Evolutionary conservation across 768 basidiomycete genomes (phyloP), one percentile per base, ranked within the genome.

Genomic region (Cystobasidium ongulense): DNA sequence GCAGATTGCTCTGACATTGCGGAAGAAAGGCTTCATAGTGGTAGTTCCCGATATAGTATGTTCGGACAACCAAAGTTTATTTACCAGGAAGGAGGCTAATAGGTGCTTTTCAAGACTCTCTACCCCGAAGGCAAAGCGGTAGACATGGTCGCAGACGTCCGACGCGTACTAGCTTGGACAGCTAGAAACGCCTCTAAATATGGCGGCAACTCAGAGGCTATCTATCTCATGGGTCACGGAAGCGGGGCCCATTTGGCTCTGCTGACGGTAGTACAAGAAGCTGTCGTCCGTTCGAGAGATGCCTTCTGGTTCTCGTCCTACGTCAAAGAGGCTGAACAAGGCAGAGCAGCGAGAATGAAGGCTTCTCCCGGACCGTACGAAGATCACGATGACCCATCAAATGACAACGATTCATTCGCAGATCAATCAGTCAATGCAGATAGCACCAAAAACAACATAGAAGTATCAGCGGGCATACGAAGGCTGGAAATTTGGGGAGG

Each of bases 251-350:
- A 77, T 50, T 53, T 76, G 18, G 43, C 73, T 0, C 70, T 78
- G 23, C 76, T 76, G 46, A 77, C 78, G 2, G 23, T 78, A 15
- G 41, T 75, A 1, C 78, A 79, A 73, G 77, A 79, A 53, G 77
- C 75, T 43, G 72, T 79, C 46, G 75, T 79, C 25, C 73, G 75
- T 41, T 76, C 76, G 1, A 75, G 76, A 15, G 75, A 78, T 57
- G 72, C 57, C 0, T 57, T 65, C 39, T 71, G 68, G 68, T 36
- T 57, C 18, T 25, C 10, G 1, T 23, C 53, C 15, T 71, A 71
- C 29, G 59, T n/a, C 25, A 13, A 13, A n/a, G 68, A 59, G 5
- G 57, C 57, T 23, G 33, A 59, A 59, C 29, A 59, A 59, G 57
- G 27, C 21, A 41, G 25, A 17, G 11, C 35, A 25, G 15, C 31